phyloP scores from a whole-genome alignment of 192 early-diverging fungal species.

The Coemansia sp. region DNA sequence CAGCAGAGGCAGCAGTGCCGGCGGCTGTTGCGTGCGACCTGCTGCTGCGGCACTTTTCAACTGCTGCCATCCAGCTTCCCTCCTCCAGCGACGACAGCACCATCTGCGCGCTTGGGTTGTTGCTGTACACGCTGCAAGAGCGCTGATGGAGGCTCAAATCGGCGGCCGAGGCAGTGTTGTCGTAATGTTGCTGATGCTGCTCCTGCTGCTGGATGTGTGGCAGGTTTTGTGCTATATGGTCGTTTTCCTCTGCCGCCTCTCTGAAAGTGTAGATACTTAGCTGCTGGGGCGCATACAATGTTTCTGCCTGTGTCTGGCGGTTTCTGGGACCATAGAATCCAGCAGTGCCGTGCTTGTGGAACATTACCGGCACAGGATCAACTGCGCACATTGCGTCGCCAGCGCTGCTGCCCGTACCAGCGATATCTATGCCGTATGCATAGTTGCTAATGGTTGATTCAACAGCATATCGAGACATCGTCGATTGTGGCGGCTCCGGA shows the following conservation, averaged over 20 bases:
- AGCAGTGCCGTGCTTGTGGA: not conserved
- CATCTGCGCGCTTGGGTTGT: constrained; percentile 10
- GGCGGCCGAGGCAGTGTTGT: not conserved
- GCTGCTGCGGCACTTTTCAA: constrained; percentile 18
- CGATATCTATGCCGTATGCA: not conserved
- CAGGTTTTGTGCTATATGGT: not conserved
- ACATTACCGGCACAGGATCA: not conserved
- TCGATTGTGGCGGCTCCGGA: not conserved
- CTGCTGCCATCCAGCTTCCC: constrained; percentile 23
- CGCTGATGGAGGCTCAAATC: not conserved
- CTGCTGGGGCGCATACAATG: constrained; percentile 1
- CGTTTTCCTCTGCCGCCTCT: not conserved
- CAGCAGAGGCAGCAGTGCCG: not conserved
- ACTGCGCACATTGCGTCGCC: not conserved
- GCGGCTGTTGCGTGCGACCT: not conserved
- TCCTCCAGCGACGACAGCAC: constrained; percentile 20
- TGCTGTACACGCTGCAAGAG: constrained; percentile 9
- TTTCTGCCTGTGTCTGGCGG: too few species aligned
- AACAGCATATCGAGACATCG: not conserved
- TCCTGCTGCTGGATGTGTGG: not conserved
- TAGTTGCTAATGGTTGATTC: constrained; percentile 2
- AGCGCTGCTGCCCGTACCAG: not conserved
- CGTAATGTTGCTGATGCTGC: not conserved
- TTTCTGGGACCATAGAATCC: not conserved
- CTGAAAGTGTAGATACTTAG: constrained; percentile 25